Percentiles rank a stretch among this genome's conserved stretches.
Evolutionary conservation across 179 eudicot species (phyloP).

Genomic region (Vitellaria paradoxa): DNA sequence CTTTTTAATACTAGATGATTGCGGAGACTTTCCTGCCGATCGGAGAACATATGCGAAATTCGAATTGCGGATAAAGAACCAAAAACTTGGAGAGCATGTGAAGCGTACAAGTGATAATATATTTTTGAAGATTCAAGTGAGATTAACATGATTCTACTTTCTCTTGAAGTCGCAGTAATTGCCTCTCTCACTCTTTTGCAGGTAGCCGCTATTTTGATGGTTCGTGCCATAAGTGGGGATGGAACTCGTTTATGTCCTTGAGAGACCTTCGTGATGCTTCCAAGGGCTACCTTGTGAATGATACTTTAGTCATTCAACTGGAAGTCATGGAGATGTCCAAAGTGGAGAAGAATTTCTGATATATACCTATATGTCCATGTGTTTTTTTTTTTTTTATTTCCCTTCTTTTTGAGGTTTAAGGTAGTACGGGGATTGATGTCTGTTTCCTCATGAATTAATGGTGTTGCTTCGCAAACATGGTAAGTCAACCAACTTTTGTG

Average conservation of each 20-base stretch:
- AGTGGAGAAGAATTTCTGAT: not conserved
- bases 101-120: not conserved
- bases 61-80: not conserved
- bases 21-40: not conserved
- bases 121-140: not conserved
- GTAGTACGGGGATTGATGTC: not conserved
- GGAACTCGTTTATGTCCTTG: not conserved
- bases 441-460: too few relatives aligned
- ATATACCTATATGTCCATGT: too few relatives aligned
- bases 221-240: not conserved
- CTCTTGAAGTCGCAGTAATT: not conserved
- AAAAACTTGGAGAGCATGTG: not conserved
- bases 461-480: too few relatives aligned
- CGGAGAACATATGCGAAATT: not conserved
- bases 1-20: not conserved
- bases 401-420: too few relatives aligned
- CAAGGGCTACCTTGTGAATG: conserved; percentile 13
- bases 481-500: too few relatives aligned
- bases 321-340: not conserved
- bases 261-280: not conserved
- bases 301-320: conserved; percentile 2
- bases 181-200: not conserved
- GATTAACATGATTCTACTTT: too few relatives aligned
- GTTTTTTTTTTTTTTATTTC: not conserved
- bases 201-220: not conserved